Conservation (phyloP, 257 asterid species). For the Nicotiana tomentosiformis region DNA sequence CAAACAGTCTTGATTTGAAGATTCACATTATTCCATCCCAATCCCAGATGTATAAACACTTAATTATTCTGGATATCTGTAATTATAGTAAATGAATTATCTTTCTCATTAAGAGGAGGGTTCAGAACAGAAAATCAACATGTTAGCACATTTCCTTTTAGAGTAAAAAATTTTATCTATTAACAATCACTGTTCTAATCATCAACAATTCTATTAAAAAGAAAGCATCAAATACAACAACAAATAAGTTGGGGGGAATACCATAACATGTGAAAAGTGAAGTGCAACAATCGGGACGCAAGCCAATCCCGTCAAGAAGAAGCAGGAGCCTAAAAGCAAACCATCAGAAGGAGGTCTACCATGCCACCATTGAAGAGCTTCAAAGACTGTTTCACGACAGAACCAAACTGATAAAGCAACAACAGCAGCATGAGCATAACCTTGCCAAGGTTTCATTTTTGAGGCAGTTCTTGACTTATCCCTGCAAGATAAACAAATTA, state of each 20-base stretch:
- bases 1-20: not conserved
- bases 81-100: not conserved
- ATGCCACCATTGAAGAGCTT: constrained; percentile 97
- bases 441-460: constrained; percentile 98
- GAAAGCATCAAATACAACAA: not conserved
- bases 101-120: not conserved
- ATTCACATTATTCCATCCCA: not conserved
- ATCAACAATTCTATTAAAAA: not conserved
- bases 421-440: constrained; percentile 78
- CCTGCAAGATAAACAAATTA: constrained; percentile 38
- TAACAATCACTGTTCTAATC: not conserved
- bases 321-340: constrained; percentile 82
- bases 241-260: constrained; percentile 20
- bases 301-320: constrained; percentile 78
- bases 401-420: constrained; percentile 91
- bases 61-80: not conserved
- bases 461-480: constrained; percentile 77
- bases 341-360: constrained; percentile 99
- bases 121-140: not conserved
- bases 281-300: constrained; percentile 86
- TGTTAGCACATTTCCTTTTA: not conserved
- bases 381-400: constrained; percentile 90
- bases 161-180: not conserved
- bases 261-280: constrained; percentile 99
- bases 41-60: not conserved